A percentile compares a stretch with the other conserved stretches of the same genome.
Evolutionary conservation across 768 basidiomycete species (phyloP).

Genomic region (Tubosaeta brunneosetosa): DNA sequence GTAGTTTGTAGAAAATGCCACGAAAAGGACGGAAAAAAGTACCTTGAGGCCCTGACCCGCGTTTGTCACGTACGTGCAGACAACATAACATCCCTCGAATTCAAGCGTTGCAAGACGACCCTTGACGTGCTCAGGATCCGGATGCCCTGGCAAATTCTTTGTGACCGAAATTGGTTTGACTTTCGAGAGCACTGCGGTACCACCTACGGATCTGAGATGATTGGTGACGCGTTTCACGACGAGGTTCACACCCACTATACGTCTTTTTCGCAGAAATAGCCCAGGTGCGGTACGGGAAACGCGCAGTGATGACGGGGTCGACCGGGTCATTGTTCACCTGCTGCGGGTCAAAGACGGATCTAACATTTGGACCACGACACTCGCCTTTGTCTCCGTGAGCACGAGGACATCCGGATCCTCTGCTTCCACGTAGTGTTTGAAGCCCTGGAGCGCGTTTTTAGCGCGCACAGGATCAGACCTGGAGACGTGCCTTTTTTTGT

Average conservation of each 20-base stretch:
- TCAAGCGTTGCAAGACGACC: constrained; percentile 82
- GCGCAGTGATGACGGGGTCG: constrained; percentile 50
- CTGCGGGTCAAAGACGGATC: constrained; percentile 1
- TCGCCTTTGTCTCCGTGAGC: constrained; percentile 81
- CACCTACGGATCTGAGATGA: constrained; percentile 45
- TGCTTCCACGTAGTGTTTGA: constrained; percentile 76
- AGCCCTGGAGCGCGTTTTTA: constrained; percentile 48
- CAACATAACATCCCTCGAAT: constrained; percentile 61
- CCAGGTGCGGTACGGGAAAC: constrained; percentile 74
- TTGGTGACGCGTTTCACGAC: neutral
- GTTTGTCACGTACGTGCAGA: constrained; percentile 83
- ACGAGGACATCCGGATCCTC: constrained; percentile 84
- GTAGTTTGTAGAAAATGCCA: neutral
- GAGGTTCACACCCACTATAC: constrained; percentile 49
- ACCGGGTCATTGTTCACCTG: constrained; percentile 70
- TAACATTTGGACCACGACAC: neutral
- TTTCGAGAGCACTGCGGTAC: constrained; percentile 79
- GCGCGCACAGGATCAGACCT: neutral
- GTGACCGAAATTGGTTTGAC: constrained; percentile 61
- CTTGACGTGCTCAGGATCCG: constrained; percentile 57
- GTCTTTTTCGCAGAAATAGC: constrained; percentile 73
- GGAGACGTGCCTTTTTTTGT: constrained; percentile 62
- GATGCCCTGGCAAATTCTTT: constrained; percentile 71
- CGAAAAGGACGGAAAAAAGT: neutral
- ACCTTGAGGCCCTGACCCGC: constrained; percentile 78